These are phyloP conservation scores for Scleroderma bovista DNA, from an alignment of 768 basidiomycete species.

Conservation along the genomic window DNA sequence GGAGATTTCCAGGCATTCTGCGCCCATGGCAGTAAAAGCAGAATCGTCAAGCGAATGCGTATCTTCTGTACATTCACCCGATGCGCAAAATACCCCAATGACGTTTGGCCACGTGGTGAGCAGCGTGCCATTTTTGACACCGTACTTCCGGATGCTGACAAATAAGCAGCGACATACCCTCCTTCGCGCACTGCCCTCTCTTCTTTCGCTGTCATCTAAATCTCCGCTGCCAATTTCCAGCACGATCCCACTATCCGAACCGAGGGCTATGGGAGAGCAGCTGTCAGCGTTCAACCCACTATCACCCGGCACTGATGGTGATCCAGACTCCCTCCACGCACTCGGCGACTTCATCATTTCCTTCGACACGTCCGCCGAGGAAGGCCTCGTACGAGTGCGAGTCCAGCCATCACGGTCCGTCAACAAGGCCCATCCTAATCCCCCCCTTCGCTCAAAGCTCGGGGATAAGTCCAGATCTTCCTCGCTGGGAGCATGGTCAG, in stretches of 20 bases:
- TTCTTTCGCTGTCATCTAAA: constrained; percentile 64
- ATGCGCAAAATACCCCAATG: constrained; percentile 38
- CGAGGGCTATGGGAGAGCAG: constrained; percentile 34
- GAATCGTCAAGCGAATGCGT: constrained; percentile 50
- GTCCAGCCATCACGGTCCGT: constrained; percentile 56
- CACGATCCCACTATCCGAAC: constrained; percentile 41
- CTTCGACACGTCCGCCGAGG: constrained; percentile 60
- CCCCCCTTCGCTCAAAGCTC: constrained; percentile 7
- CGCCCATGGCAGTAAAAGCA: constrained; percentile 43
- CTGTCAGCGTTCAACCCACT: constrained; percentile 35
- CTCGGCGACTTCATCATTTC: constrained; percentile 65
- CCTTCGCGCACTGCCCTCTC: constrained; percentile 69
- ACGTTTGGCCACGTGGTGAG: constrained; percentile 67
- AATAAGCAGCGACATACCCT: constrained; percentile 52
- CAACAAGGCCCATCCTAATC: constrained; percentile 26
- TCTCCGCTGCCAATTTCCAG: constrained; percentile 50
- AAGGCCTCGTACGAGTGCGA: constrained; percentile 69
- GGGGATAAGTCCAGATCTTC: constrained; percentile 12
- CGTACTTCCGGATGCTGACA: constrained; percentile 11
- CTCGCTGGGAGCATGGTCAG: constrained; percentile 24
- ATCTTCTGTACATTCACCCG: constrained; percentile 36
- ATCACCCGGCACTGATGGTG: constrained; percentile 31
- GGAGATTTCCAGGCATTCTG: constrained; percentile 45
- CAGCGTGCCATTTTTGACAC: too few species aligned
- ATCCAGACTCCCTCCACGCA: constrained; percentile 38